Conservation (phyloP, 495 filamentous ascomycete genomes). For the Xylona heveae region DNA sequence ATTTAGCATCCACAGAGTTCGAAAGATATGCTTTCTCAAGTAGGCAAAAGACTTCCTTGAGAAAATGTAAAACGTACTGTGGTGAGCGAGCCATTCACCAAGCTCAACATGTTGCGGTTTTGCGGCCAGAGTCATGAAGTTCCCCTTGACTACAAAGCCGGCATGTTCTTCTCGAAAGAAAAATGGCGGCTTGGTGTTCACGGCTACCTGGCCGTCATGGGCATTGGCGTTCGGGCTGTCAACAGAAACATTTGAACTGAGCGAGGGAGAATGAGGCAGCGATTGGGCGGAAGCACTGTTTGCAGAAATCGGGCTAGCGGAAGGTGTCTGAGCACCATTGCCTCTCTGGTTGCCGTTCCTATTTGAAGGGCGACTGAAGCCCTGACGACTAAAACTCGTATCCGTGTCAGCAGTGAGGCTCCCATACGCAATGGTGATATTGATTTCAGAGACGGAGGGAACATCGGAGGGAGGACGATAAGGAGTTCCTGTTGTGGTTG, state of each 20-base stretch:
- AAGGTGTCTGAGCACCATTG: conserved; percentile 26
- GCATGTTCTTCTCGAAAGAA: conserved; percentile 65
- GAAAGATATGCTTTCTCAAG: background rate
- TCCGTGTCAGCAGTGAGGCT: background rate
- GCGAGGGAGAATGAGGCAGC: conserved; percentile 1
- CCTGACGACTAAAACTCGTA: conserved; percentile 9
- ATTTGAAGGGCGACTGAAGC: conserved; percentile 13
- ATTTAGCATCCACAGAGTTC: conserved; percentile 8
- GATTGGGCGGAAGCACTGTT: conserved; percentile 24
- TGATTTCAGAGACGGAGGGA: too few species aligned
- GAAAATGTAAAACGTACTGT: conserved; percentile 52
- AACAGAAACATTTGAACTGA: background rate
- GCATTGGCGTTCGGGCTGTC: conserved; percentile 15
- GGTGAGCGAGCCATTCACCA: conserved; percentile 87
- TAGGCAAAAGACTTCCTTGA: too few species aligned
- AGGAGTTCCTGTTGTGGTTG: too few species aligned
- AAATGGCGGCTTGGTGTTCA: conserved; percentile 24
- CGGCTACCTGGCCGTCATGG: too few species aligned
- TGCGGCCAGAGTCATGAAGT: conserved; percentile 85
- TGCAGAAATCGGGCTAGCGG: conserved; percentile 16
- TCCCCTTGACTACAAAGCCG: conserved; percentile 78
- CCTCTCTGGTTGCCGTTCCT: conserved; percentile 25
- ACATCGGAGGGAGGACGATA: too few species aligned
- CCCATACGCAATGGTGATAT: too few species aligned
- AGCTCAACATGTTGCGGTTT: conserved; percentile 75